Evolutionary conservation across 129 eudicot genomes (phyloP).

Genomic region (Centella asiatica): DNA sequence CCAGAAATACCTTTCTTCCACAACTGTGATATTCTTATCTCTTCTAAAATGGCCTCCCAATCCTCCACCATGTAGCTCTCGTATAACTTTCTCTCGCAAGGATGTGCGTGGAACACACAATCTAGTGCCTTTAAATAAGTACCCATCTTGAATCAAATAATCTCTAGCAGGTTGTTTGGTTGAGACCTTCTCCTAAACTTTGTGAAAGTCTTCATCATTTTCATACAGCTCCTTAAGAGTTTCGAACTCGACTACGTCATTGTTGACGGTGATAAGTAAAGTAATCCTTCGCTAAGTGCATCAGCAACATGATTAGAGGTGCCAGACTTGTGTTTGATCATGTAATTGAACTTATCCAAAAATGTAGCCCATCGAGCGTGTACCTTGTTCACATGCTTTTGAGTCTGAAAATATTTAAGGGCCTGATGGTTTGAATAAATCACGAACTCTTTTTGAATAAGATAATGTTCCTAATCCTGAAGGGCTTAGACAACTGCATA

Average conservation of each 20-base stretch:
- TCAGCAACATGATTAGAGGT: neutral
- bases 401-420: neutral
- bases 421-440: neutral
- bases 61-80: conserved; percentile 11
- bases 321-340: neutral
- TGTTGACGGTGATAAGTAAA: neutral
- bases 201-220: conserved; percentile 3
- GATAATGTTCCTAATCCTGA: neutral
- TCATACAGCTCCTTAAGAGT: neutral
- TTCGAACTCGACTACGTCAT: conserved; percentile 3
- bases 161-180: neutral
- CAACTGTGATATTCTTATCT: neutral
- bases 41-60: conserved; percentile 2
- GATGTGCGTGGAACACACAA: conserved; percentile 6
- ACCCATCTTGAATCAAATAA: neutral
- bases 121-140: neutral
- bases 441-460: neutral
- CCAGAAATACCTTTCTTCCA: conserved; percentile 11
- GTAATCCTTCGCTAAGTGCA: conserved; percentile 9
- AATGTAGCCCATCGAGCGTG: conserved; percentile 6
- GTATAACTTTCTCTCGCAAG: conserved; percentile 6
- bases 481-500: neutral
- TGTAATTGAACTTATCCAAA: neutral
- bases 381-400: neutral
- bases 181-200: neutral